phyloP scores from a whole-genome alignment of 2,329 filamentous ascomycete species.

The Gremmenia infestans region DNA sequence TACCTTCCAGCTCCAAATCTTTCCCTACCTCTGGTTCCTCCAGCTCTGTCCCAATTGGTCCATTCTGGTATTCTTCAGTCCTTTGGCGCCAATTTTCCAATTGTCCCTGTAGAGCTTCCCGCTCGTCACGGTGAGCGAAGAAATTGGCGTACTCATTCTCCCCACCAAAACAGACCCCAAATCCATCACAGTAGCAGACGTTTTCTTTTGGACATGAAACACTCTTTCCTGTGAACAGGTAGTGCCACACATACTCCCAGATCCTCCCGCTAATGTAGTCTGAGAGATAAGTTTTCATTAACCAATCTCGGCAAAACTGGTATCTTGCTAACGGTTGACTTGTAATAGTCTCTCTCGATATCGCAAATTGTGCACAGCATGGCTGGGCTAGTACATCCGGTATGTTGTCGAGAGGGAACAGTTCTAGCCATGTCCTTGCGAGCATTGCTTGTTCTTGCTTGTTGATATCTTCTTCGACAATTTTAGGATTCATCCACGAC shows the following conservation, averaged over 20 bases:
- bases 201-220: slow-evolving; percentile 24
- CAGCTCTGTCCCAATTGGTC: slow-evolving; percentile 1
- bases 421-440: slow-evolving; percentile 35
- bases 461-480: slow-evolving; percentile 32
- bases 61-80: slow-evolving; percentile 2
- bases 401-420: slow-evolving; percentile 29
- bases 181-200: slow-evolving; percentile 31
- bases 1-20: slow-evolving; percentile 10
- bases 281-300: slow-evolving; percentile 49
- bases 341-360: slow-evolving; percentile 48
- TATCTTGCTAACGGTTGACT: slow-evolving; percentile 49
- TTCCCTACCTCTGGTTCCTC: slow-evolving; percentile 11
- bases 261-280: slow-evolving; percentile 54
- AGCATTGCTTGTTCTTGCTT: slow-evolving; percentile 41
- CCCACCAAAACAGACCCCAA: slow-evolving; percentile 30
- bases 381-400: slow-evolving; percentile 46
- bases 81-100: slow-evolving; percentile 1
- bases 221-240: slow-evolving; percentile 52
- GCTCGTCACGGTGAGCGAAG: slow-evolving; percentile 3
- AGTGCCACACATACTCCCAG: slow-evolving; percentile 63
- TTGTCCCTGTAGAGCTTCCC: slow-evolving; percentile 9
- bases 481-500: slow-evolving; percentile 37
- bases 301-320: slow-evolving; percentile 52
- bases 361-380: slow-evolving; percentile 64
- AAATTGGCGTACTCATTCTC: slow-evolving; percentile 20